Evolutionary conservation across 345 rosid genomes (phyloP).

Genomic region (Arabidopsis suecica): DNA sequence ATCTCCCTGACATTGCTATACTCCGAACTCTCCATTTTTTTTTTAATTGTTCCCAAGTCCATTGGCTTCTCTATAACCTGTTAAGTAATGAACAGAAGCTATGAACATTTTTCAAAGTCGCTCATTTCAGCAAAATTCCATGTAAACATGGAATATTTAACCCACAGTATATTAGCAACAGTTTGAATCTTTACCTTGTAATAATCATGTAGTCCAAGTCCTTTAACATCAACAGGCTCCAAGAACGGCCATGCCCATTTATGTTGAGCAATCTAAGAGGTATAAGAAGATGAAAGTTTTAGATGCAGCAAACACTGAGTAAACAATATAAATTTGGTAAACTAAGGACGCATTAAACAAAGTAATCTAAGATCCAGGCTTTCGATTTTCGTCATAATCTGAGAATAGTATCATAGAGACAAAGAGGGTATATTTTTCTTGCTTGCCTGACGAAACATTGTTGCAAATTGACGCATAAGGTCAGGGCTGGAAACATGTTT

Average conservation of each 20-base stretch:
- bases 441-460: constrained; percentile 62
- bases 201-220: constrained; percentile 79
- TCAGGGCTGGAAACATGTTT: constrained; percentile 55
- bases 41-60: constrained; percentile 78
- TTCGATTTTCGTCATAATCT: background rate
- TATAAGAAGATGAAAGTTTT: constrained; percentile 14
- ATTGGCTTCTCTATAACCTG: constrained; percentile 85
- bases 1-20: constrained; percentile 82
- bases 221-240: constrained; percentile 79
- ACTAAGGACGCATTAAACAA: constrained; percentile 7
- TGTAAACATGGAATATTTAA: background rate
- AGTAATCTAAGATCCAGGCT: constrained; percentile 12
- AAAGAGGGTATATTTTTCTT: background rate
- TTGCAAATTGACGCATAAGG: constrained; percentile 65
- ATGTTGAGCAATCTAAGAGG: constrained; percentile 66
- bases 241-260: constrained; percentile 79
- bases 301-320: constrained; percentile 13
- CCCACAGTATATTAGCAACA: constrained; percentile 1
- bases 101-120: background rate
- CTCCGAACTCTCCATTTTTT: constrained; percentile 64
- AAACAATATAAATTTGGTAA: background rate
- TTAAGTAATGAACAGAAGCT: constrained; percentile 24
- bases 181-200: constrained; percentile 52
- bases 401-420: background rate
- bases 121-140: background rate